These are phyloP conservation scores for Diaporthe eres DNA, from an alignment of 2,329 filamentous ascomycete genomes.

Conservation along the genomic window DNA sequence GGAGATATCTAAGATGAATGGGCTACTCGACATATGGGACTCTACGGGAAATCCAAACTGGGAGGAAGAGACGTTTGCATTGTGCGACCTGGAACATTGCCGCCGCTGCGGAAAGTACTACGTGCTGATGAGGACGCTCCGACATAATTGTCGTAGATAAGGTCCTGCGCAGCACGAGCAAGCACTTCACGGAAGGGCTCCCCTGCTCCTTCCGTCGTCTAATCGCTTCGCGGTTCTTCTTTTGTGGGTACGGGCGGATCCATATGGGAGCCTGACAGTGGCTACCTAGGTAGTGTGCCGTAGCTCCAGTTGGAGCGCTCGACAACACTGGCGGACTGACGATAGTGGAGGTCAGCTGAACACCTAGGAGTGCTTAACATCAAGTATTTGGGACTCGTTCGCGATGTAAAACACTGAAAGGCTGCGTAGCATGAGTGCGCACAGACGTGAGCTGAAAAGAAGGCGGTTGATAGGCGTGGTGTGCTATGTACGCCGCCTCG, in stretches of 20 bases:
- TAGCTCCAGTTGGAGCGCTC: too few relatives aligned
- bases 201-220: not conserved
- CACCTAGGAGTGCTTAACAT: not conserved
- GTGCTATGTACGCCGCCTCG: not conserved
- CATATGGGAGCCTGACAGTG: too few relatives aligned
- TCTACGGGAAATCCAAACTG: conserved; percentile 12
- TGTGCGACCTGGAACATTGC: conserved; percentile 21
- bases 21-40: conserved; percentile 23
- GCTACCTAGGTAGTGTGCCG: not conserved
- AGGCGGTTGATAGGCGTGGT: not conserved
- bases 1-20: not conserved
- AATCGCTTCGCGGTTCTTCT: too few relatives aligned
- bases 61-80: conserved; percentile 28
- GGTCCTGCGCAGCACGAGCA: too few relatives aligned
- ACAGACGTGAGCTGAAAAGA: not conserved
- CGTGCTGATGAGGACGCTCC: conserved; percentile 1
- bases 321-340: too few relatives aligned
- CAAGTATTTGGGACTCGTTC: not conserved
- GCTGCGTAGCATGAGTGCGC: not conserved
- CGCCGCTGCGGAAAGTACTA: conserved; percentile 3
- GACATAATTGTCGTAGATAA: not conserved
- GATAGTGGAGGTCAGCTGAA: too few relatives aligned
- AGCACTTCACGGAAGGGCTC: not conserved
- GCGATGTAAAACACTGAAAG: not conserved
- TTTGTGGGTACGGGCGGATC: not conserved